Base-by-base conservation (phyloP, 2,329 filamentous ascomycete genomes). In the Pseudocercospora musae region DNA sequence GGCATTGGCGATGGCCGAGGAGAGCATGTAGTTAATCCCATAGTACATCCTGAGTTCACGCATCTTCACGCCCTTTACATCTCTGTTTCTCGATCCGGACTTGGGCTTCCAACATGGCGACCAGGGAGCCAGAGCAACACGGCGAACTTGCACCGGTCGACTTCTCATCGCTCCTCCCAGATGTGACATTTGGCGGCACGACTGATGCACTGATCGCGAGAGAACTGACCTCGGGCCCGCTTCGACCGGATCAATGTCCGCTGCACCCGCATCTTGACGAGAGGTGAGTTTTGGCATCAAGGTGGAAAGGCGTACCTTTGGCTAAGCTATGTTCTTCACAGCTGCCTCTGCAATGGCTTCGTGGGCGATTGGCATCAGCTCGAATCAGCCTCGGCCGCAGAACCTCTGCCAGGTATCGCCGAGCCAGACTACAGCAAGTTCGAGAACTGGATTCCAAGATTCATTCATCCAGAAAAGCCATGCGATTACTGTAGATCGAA, bases 401-500 rank as follows among this genome's bases (percentile, higher is more conserved):
- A 40, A 8, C 58, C 60, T 29, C 27, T 42, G 58, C 58, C 55
- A 40, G 61, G 52, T 8, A 55, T 67, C 20, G 64, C 65, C 5
- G 68, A 71, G 60, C 70, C 70, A n/a, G 71, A 73, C 55, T 75
- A 79, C 66, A 75, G 72, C 25, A 76, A 80, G 64, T 81, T 81
- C 62, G 57, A 66, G 31, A 65, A 73, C 64, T 81, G 77, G 76
- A 77, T 82, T 18, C 79, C 80, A 2, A 72, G 76, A 62, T 81
- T 81, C 63, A 73, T 78, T 37, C 78, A 80, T 58, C 78, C 79
- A 6, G 72, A 75, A 33, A 73, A 78, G 54, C 72, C 79, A 29
- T 83, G 80, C 70, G 78, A 81, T 37, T 81, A 82, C 63, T 82
- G 80, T 66, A 73, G 76, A 23, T 78, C 77, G 1, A 78, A 71